Evolutionary conservation across 345 rosid genomes (phyloP).

Genomic region (Durio zibethinus): DNA sequence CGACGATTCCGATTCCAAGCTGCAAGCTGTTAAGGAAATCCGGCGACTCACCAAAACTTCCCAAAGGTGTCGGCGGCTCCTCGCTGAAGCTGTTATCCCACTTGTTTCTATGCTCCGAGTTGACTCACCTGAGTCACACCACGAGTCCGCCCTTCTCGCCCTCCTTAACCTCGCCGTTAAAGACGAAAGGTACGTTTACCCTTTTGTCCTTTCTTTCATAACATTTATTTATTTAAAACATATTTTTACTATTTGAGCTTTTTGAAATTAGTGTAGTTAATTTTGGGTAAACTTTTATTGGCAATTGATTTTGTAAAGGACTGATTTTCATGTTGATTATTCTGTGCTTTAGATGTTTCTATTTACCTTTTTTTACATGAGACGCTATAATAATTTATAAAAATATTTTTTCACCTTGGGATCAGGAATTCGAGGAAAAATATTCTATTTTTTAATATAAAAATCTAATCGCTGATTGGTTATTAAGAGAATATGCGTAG

Average conservation of each 20-base stretch:
- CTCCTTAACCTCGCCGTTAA: constrained; percentile 96
- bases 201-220: neutral
- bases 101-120: constrained; percentile 75
- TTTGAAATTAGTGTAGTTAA: neutral
- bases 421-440: constrained; percentile 24
- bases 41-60: constrained; percentile 91
- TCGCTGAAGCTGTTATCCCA: constrained; percentile 60
- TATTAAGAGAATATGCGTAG: neutral
- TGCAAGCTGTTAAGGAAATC: constrained; percentile 82
- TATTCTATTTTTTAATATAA: constrained; percentile 20
- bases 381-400: neutral
- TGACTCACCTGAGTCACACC: constrained; percentile 44
- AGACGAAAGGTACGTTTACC: constrained; percentile 69
- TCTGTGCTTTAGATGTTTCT: constrained; percentile 22
- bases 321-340: constrained; percentile 14
- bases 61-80: constrained; percentile 77
- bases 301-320: neutral
- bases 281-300: neutral
- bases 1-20: constrained; percentile 47
- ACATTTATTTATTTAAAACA: neutral
- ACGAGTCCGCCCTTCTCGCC: constrained; percentile 80
- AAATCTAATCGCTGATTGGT: constrained; percentile 27
- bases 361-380: constrained; percentile 1
- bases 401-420: constrained; percentile 26
- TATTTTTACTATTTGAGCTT: neutral